These are phyloP conservation scores for Ormosia semicastrata DNA, from an alignment of 306 rosid genomes.

Conservation along the genomic window DNA sequence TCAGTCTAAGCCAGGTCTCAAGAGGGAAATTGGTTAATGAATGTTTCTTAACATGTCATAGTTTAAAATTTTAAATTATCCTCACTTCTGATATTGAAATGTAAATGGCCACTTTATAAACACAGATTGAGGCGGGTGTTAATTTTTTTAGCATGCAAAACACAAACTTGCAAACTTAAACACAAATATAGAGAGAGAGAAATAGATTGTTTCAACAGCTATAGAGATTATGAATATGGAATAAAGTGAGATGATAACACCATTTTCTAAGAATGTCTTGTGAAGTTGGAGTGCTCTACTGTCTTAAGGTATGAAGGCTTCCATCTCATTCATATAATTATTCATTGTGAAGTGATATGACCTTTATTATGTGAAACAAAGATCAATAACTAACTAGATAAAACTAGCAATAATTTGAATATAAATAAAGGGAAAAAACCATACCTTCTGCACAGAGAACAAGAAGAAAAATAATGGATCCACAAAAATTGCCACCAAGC, in stretches of 20 bases:
- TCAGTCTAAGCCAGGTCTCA: background rate
- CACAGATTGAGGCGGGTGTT: background rate
- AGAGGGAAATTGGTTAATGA: background rate
- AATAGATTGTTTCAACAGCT: background rate
- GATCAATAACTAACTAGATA: constrained; percentile 10
- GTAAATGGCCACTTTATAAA: background rate
- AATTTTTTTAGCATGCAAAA: background rate
- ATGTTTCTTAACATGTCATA: background rate
- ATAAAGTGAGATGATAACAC: background rate
- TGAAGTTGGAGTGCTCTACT: background rate
- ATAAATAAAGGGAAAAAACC: background rate
- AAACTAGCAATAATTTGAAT: constrained; percentile 11
- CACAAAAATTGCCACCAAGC: constrained; percentile 70
- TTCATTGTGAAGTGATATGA: background rate
- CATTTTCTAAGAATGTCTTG: background rate
- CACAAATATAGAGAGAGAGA: background rate
- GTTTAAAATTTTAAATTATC: background rate
- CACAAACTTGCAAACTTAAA: background rate
- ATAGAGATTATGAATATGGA: background rate
- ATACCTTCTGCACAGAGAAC: constrained; percentile 56
- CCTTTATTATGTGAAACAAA: background rate
- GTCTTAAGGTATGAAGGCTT: background rate
- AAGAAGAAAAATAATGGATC: constrained; percentile 84
- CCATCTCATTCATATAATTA: background rate
- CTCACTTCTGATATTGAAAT: background rate